Base-by-base conservation (phyloP, 192 early-diverging fungal species). In the Backusella parvicylindrica region DNA sequence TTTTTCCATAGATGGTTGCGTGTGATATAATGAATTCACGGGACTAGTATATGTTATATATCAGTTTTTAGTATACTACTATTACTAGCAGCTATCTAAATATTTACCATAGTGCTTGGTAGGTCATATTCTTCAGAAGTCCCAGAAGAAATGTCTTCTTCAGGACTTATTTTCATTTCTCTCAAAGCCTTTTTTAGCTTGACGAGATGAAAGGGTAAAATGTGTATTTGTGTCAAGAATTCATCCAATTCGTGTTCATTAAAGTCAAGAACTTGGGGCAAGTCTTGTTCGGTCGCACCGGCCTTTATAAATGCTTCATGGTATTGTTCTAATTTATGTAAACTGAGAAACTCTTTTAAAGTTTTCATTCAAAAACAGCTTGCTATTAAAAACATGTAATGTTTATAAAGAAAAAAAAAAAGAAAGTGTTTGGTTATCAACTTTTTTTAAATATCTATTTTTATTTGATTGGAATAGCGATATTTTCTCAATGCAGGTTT, bases 1-100 rank as follows among this genome's bases (percentile, higher is more conserved):
- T 80, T 53, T 89, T 89, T 15, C 88, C 88, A 36, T 86, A 89
- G 65, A 89, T 87, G 6, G 77, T 77, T 1, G 87, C 84, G 60
- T 86, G 87, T 26, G 83, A 77, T 64, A 87, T 75, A 70, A 87
- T 87, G 15, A 84, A 47, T 26, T 87, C 83, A 23, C 72, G 79
- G 11, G 83, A 63, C 13, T 60, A 70, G 68, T 36, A 1, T 73
- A 74, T 63, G 70, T 72, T 26, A 13, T 53, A 2, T 53, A 28
- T 60, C 11, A 13, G 53, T 60, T 56, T n/a, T 13, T 6, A 13
- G 2, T 60, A 3, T 3, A 0, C 28, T 60, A 13, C 23, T 60
- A 12, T 50, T 21, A 6, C 5, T 50, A 21, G 21, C 28, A 21
- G 15, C 40, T 41, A 6, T 60, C 6, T 38, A 11, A 38, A 8